phyloP scores from a whole-genome alignment of 169 alveolate genomes.

The Eimeria sp. region DNA sequence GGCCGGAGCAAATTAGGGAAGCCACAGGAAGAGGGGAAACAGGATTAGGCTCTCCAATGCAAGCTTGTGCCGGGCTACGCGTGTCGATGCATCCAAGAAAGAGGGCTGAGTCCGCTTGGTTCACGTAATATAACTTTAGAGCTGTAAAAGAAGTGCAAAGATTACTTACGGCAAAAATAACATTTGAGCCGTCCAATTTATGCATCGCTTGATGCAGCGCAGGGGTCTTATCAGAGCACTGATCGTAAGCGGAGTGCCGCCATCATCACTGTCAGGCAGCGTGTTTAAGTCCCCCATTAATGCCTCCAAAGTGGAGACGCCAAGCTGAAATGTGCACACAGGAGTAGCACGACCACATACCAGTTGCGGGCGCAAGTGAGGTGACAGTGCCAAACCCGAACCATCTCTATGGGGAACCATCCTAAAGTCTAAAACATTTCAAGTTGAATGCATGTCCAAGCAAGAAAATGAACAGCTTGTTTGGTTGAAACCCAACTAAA shows the following conservation, averaged over 20 bases:
- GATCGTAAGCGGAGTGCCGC: not conserved
- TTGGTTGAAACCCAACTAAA: not conserved
- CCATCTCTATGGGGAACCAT: not conserved
- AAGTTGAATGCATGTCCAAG: not conserved
- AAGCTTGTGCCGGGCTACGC: not conserved
- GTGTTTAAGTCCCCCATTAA: no score
- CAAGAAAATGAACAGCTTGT: not conserved
- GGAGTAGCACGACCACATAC: not conserved
- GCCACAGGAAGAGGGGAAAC: not conserved
- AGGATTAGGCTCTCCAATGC: not conserved
- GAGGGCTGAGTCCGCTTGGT: not conserved
- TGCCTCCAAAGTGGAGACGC: not conserved
- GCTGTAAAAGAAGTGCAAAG: not conserved
- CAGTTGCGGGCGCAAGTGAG: not conserved
- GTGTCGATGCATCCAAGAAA: not conserved
- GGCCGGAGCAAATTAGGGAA: not conserved
- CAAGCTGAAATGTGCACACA: not conserved
- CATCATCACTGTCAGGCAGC: not conserved
- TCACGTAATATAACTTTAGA: not conserved
- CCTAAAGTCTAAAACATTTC: not conserved
- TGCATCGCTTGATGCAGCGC: not conserved
- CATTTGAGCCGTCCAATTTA: not conserved
- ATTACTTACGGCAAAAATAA: not conserved
- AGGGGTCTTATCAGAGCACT: no score
- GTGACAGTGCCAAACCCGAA: not conserved